Evolutionary conservation across 139 green algal genomes (phyloP), one percentile per base, ranked within the genome.

Genomic region (Chlorella vulgaris): DNA sequence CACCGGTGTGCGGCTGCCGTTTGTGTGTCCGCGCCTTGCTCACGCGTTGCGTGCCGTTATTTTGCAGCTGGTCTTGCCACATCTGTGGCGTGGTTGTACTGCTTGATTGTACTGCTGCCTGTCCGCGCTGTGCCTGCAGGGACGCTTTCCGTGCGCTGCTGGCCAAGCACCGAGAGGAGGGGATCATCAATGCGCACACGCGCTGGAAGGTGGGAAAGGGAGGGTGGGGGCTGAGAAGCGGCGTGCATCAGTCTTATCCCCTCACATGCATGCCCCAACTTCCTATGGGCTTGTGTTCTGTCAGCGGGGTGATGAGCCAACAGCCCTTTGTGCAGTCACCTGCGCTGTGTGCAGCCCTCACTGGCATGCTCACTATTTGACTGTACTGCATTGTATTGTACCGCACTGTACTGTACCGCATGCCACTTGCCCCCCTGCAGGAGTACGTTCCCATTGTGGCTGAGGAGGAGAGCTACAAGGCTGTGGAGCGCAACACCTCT

Each of bases 81-180:
- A n/a, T 58, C 47, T 58, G 47, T 58, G 15, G 47, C 47, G 47
- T 15, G 13, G 15, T 24, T 58, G 47, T 58, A 15, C 13, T 58
- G 47, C 15, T 58, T 58, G 47, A 10, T 58, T 58, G 47, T 15
- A 58, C 13, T 24, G 47, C 47, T 58, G 47, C 13, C 15, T 58
- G 47, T 24, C 47, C n/a, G n/a, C n/a, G n/a, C n/a, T n/a, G n/a
- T n/a, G n/a, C n/a, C n/a, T 55, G 93, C 10, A 70, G 78, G 7
- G 94, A 97, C 66, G 84, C 83, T 18, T 97, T 97, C 90, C 91
- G 89, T 39, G 88, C 88, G 33, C 86, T 97, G 81, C 80, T 97
- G 80, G 69, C 71, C 29, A 61, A 86, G 26, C 89, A 94, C 82
- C 88, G 68, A 76, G 75, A 78, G 5, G 75, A 89, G 42, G 86